Evolutionary conservation across 1,284 basidiomycete species (phyloP).

Genomic region (Moniliophthora roreri): DNA sequence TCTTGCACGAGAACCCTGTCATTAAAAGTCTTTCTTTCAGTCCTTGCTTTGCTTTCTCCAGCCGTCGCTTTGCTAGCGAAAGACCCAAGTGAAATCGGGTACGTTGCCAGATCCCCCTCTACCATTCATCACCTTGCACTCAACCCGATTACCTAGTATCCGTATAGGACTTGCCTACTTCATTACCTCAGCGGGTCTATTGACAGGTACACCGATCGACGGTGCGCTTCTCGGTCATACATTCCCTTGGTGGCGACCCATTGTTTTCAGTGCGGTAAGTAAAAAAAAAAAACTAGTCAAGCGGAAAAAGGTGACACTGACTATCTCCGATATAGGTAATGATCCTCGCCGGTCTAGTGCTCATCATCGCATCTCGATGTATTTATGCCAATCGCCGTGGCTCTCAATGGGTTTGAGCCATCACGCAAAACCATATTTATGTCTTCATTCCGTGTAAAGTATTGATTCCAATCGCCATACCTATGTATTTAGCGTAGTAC

Average conservation of each 20-base stretch:
- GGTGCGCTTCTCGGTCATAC: constrained; percentile 17
- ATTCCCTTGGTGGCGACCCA: constrained; percentile 17
- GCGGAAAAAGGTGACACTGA: no score
- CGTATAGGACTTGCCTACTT: constrained; percentile 20
- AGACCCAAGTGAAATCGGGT: constrained; percentile 18
- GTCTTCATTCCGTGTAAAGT: no score
- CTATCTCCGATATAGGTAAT: no score
- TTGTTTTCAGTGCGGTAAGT: constrained; percentile 18
- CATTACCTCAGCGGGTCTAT: constrained; percentile 12
- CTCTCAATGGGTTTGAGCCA: no score
- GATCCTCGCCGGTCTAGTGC: no score
- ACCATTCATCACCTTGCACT: not conserved
- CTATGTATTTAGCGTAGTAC: no score
- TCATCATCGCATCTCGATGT: no score
- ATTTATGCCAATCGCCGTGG: no score
- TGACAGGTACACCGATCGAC: constrained; percentile 19
- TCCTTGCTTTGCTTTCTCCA: constrained; percentile 6
- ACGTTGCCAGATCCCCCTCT: not conserved
- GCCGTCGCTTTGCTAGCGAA: constrained; percentile 1
- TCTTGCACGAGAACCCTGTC: constrained; percentile 6
- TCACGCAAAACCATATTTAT: no score
- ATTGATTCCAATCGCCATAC: no score
- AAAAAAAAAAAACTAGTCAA: no score
- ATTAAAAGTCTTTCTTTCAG: constrained; percentile 3
- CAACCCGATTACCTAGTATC: constrained; percentile 9